phyloP scores from a whole-genome alignment of 1,284 basidiomycete species.

The Melampsora americana region DNA sequence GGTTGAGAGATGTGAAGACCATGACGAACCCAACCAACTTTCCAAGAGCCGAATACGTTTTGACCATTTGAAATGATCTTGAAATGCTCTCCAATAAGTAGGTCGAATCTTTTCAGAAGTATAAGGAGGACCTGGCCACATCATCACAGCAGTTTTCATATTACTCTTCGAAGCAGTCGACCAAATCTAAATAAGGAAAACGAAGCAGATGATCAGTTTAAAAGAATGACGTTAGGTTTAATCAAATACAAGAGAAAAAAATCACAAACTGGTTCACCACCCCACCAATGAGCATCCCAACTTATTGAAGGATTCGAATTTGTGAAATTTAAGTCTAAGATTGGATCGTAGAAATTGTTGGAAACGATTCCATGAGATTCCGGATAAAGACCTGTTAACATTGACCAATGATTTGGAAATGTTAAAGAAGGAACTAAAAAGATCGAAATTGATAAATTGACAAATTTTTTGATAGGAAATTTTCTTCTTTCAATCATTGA shows the following conservation, averaged over 20 bases:
- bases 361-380: conserved; percentile 56
- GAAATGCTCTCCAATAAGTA: conserved; percentile 41
- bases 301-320: conserved; percentile 24
- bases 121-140: conserved; percentile 66
- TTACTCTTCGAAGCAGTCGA: conserved; percentile 73
- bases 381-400: conserved; percentile 56
- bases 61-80: conserved; percentile 36
- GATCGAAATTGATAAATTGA: conserved; percentile 71
- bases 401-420: conserved; percentile 61
- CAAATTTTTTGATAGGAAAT: no score
- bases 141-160: conserved; percentile 74
- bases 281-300: conserved; percentile 75
- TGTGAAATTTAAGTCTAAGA: conserved; percentile 11
- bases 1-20: not conserved
- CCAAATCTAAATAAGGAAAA: conserved; percentile 66
- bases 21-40: conserved; percentile 33
- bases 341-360: conserved; percentile 34
- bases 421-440: conserved; percentile 85
- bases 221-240: no score
- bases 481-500: not conserved
- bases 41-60: conserved; percentile 27
- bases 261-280: conserved; percentile 73
- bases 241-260: no score
- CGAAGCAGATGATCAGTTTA: no score
- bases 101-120: conserved; percentile 31